These are phyloP conservation scores for Fusarium graminum DNA, from an alignment of 2,329 filamentous ascomycete genomes.

Conservation along the genomic window DNA sequence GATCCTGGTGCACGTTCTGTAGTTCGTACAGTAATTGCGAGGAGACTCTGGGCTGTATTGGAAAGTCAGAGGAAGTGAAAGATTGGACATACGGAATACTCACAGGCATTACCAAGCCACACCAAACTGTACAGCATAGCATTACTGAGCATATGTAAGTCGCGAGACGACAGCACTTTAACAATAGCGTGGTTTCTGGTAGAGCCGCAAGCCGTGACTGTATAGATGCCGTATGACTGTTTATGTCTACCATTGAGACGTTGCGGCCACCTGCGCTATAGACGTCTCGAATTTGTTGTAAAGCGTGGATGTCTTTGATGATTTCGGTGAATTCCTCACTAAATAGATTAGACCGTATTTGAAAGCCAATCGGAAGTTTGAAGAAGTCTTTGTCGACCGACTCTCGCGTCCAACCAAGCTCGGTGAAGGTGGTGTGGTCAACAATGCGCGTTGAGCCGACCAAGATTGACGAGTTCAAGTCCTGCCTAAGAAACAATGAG, in stretches of 20 bases:
- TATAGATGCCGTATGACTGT: constrained; percentile 59
- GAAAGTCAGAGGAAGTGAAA: rapidly evolving
- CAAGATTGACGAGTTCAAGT: constrained; percentile 57
- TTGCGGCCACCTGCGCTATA: constrained; percentile 34
- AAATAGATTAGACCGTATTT: constrained; percentile 44
- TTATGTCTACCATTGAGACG: constrained; percentile 51
- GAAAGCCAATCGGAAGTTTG: constrained; percentile 54
- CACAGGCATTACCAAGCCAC: constrained; percentile 56
- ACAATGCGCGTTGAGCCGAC: constrained; percentile 56
- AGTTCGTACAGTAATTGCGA: constrained; percentile 2
- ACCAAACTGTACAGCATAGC: constrained; percentile 58
- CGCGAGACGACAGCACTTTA: constrained; percentile 55
- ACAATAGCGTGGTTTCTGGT: constrained; percentile 38
- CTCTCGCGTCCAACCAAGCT: constrained; percentile 57
- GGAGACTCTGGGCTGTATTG: neutral
- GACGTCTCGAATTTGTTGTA: constrained; percentile 56
- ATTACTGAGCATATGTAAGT: constrained; percentile 58
- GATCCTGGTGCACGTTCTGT: neutral
- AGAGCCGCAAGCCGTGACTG: constrained; percentile 55
- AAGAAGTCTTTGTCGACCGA: constrained; percentile 49
- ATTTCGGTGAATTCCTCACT: constrained; percentile 52
- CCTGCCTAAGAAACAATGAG: constrained; percentile 53
- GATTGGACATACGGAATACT: constrained; percentile 20
- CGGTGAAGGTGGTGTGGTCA: constrained; percentile 57
- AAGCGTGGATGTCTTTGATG: constrained; percentile 55